Conservation (phyloP, 371 early-diverging fungal species). For the Chytridiales sp. region DNA sequence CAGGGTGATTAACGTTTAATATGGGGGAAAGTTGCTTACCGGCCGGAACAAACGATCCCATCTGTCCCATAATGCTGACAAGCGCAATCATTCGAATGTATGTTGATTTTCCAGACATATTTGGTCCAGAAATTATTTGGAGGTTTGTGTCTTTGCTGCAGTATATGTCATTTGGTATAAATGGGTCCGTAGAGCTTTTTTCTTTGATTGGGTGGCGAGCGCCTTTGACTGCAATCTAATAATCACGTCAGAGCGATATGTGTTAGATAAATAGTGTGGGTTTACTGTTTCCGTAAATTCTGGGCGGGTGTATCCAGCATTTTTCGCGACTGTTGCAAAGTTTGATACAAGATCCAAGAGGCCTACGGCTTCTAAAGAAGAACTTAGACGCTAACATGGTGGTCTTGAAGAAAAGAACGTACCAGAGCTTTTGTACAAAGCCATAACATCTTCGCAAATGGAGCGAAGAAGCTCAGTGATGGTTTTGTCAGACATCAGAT, state of each 20-base stretch:
- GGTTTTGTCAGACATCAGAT: conserved; percentile 49
- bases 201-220: conserved; percentile 86
- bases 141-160: conserved; percentile 66
- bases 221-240: conserved; percentile 62
- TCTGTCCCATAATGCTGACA: conserved; percentile 90
- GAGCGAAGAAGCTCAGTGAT: conserved; percentile 58
- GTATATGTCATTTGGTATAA: conserved; percentile 80
- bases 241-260: background rate
- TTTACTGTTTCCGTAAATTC: conserved; percentile 72
- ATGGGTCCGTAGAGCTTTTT: conserved; percentile 32
- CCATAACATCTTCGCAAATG: conserved; percentile 60
- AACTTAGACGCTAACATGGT: background rate
- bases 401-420: background rate
- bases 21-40: conserved; percentile 68
- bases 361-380: conserved; percentile 65
- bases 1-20: conserved; percentile 59
- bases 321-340: conserved; percentile 51
- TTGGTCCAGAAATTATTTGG: conserved; percentile 90
- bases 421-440: conserved; percentile 69
- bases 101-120: conserved; percentile 96
- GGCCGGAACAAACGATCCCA: conserved; percentile 93
- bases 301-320: conserved; percentile 62
- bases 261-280: background rate
- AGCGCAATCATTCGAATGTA: conserved; percentile 91
- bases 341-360: conserved; percentile 78